phyloP scores from a whole-genome alignment of 2,329 filamentous ascomycete species.

The Pseudocercospora crystallina region DNA sequence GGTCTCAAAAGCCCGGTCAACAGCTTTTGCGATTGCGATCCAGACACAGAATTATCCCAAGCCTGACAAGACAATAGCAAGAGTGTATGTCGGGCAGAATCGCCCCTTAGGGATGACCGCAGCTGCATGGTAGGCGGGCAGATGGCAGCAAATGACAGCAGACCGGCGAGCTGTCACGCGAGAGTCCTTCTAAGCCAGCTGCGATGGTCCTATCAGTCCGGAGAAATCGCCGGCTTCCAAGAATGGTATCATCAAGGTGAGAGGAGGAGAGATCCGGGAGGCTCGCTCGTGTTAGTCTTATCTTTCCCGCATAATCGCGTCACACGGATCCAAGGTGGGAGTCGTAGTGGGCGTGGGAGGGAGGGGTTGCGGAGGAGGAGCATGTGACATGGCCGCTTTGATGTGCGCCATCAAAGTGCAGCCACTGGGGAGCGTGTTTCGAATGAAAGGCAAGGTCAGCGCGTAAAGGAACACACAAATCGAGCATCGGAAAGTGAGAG shows the following conservation, averaged over 20 bases:
- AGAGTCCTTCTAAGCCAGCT: neutral
- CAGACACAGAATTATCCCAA: no score
- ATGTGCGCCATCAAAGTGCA: neutral
- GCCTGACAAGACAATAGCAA: no score
- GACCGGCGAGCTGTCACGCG: slow-evolving; percentile 2
- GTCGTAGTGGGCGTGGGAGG: neutral
- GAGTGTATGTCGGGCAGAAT: no score
- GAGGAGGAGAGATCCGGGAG: neutral
- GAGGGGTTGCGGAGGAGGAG: neutral
- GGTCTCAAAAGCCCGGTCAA: no score
- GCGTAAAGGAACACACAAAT: no score
- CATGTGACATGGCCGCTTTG: neutral
- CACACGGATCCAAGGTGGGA: neutral
- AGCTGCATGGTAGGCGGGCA: no score
- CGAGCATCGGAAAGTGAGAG: no score
- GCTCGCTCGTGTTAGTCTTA: no score
- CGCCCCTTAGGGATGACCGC: no score
- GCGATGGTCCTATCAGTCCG: slow-evolving; percentile 1
- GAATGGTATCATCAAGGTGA: slow-evolving; percentile 12
- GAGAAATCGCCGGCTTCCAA: neutral
- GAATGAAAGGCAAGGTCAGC: no score
- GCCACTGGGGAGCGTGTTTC: no score
- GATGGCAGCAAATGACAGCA: neutral
- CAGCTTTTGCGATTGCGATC: no score
- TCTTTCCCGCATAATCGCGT: neutral